Percentiles rank a stretch among this genome's conserved stretches.
Conservation (phyloP, 176 grass and related monocot species). For the Guadua angustifolia region DNA sequence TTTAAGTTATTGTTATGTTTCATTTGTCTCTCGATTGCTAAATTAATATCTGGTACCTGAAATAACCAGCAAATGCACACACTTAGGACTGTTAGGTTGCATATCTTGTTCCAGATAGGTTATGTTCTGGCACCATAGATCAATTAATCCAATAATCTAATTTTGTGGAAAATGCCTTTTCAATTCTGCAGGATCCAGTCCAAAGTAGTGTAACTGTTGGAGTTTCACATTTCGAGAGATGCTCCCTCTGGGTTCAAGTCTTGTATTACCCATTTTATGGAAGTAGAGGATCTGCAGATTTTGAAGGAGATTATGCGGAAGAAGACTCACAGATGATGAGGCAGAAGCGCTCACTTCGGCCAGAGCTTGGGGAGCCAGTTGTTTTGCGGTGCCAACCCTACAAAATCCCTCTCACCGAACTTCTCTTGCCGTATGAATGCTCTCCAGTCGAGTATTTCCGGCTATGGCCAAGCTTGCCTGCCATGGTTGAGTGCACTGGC, state of each 20-base stretch:
- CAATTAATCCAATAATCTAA: neutral
- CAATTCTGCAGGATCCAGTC: slow-evolving; percentile 74
- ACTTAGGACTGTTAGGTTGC: neutral
- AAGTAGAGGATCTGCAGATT: slow-evolving; percentile 64
- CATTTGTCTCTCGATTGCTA: neutral
- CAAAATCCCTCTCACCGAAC: slow-evolving; percentile 88
- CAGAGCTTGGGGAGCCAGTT: slow-evolving; percentile 85
- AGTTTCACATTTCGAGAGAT: slow-evolving; percentile 99
- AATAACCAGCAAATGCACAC: slow-evolving; percentile 8
- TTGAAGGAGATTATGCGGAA: slow-evolving; percentile 95
- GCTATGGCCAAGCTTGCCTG: slow-evolving; percentile 92
- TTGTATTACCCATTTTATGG: slow-evolving; percentile 93
- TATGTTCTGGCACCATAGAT: slow-evolving; percentile 11
- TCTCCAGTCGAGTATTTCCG: slow-evolving; percentile 96
- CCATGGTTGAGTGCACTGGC: slow-evolving; percentile 88
- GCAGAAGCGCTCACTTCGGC: slow-evolving; percentile 67
- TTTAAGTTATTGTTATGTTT: neutral
- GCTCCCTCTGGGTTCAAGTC: slow-evolving; percentile 94
- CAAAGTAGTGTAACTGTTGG: slow-evolving; percentile 94
- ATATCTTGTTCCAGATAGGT: slow-evolving; percentile 25
- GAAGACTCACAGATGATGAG: slow-evolving; percentile 83
- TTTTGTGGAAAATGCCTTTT: slow-evolving; percentile 7
- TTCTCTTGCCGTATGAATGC: slow-evolving; percentile 87
- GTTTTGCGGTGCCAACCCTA: slow-evolving; percentile 91
- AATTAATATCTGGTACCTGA: neutral